These are phyloP conservation scores for Xylona heveae DNA, from an alignment of 495 filamentous ascomycete genomes.

Conservation along the genomic window DNA sequence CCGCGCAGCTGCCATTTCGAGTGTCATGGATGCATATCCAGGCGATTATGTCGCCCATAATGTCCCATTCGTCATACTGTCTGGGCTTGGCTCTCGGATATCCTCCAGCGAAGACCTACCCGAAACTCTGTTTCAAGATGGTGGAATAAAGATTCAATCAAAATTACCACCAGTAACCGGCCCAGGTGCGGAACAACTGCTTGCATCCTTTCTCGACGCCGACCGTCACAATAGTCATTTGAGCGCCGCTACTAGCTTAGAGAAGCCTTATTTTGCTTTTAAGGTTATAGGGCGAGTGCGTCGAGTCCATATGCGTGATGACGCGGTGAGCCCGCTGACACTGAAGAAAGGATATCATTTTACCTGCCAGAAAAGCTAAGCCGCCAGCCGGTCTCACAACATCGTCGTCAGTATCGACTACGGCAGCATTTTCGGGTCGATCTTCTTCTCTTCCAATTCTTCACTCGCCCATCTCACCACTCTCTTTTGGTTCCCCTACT, in stretches of 20 bases:
- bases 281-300: conserved; percentile 60
- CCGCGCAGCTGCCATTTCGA: too few species aligned
- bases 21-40: conserved; percentile 87
- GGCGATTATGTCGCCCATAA: conserved; percentile 61
- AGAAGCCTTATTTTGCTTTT: conserved; percentile 31
- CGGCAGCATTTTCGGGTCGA: neutral
- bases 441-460: conserved; percentile 21
- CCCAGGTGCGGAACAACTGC: conserved; percentile 39
- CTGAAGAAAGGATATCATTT: conserved; percentile 27
- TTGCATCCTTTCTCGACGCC: conserved; percentile 40
- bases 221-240: conserved; percentile 43
- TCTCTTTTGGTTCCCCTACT: conserved; percentile 55
- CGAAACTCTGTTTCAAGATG: conserved; percentile 34
- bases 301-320: conserved; percentile 8
- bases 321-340: conserved; percentile 1
- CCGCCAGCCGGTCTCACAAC: conserved; percentile 30
- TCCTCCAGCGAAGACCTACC: conserved; percentile 10
- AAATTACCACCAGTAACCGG: conserved; percentile 43
- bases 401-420: conserved; percentile 15
- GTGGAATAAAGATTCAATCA: conserved; percentile 37
- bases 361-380: conserved; percentile 41
- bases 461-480: conserved; percentile 75
- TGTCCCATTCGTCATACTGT: conserved; percentile 57
- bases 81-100: conserved; percentile 33
- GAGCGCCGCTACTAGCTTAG: conserved; percentile 25